phyloP scores from a whole-genome alignment of 2,329 filamentous ascomycete genomes.

The Ophiocordyceps camponoti-saundersi region DNA sequence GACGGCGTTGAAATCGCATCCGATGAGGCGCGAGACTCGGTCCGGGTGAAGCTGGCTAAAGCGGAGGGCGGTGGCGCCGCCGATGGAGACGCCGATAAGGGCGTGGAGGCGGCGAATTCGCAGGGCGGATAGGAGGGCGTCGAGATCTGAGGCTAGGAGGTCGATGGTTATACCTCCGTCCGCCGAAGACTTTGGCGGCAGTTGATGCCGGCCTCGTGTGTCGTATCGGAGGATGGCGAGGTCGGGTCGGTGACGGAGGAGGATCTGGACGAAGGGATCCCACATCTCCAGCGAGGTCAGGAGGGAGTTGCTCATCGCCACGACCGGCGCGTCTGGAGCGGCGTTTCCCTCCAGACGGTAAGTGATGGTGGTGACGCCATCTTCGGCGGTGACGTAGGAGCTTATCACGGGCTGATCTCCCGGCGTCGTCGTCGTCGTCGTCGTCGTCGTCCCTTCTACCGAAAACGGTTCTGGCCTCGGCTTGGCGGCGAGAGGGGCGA shows the following conservation, averaged over 20 bases:
- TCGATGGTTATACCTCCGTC: conserved; percentile 50
- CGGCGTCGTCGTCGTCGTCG: conserved; percentile 34
- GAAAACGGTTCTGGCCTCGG: conserved; percentile 27
- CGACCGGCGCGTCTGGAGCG: conserved; percentile 47
- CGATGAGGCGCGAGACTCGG: conserved; percentile 43
- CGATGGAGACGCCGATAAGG: conserved; percentile 64
- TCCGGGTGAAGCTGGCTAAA: conserved; percentile 50
- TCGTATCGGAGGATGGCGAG: conserved; percentile 66
- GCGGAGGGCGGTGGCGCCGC: conserved; percentile 62
- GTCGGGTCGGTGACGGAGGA: conserved; percentile 40
- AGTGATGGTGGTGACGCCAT: conserved; percentile 47
- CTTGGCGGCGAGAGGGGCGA: conserved; percentile 36
- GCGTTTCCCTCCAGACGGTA: conserved; percentile 62
- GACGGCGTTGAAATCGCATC: conserved; percentile 64
- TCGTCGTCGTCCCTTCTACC: no score
- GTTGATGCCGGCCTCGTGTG: conserved; percentile 45
- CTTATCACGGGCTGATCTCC: conserved; percentile 36
- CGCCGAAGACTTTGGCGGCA: no score
- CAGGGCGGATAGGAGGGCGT: conserved; percentile 47
- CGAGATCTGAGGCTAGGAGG: conserved; percentile 50
- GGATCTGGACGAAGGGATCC: conserved; percentile 52
- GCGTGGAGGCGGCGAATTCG: conserved; percentile 49
- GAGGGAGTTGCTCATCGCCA: conserved; percentile 68
- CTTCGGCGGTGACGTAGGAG: conserved; percentile 51
- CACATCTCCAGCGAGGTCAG: conserved; percentile 67